A percentile compares a stretch with the other conserved stretches of the same genome.
These are phyloP conservation scores for Gleditsia sinensis DNA, from an alignment of 306 rosid genomes.

Conservation along the genomic window DNA sequence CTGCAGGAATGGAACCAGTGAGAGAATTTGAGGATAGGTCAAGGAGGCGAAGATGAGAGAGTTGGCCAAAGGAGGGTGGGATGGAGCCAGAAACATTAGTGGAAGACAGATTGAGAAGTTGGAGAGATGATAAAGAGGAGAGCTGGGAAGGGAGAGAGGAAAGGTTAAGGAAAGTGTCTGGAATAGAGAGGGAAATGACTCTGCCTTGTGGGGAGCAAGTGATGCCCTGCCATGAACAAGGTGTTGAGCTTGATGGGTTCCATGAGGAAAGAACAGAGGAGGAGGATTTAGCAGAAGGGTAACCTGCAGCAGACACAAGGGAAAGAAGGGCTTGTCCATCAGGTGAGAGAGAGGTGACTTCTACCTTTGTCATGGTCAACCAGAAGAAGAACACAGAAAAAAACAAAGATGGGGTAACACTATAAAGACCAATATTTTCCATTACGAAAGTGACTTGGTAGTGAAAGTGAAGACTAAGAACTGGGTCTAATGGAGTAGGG, in stretches of 20 bases:
- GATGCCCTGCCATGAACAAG: conserved; percentile 91
- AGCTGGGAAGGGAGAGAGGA: conserved; percentile 72
- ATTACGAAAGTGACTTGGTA: conserved; percentile 40
- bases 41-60: conserved; percentile 71
- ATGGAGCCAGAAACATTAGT: conserved; percentile 83
- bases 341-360: conserved; percentile 64
- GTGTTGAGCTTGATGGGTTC: conserved; percentile 78
- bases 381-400: conserved; percentile 42
- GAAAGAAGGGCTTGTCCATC: conserved; percentile 91
- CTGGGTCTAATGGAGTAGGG: conserved; percentile 22
- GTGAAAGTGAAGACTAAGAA: conserved; percentile 42
- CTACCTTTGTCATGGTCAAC: conserved; percentile 36
- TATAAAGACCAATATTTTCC: conserved; percentile 35
- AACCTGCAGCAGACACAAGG: conserved; percentile 54
- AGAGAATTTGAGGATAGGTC: conserved; percentile 90
- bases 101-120: conserved; percentile 92
- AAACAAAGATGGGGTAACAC: conserved; percentile 36
- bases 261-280: conserved; percentile 78
- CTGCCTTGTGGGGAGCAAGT: conserved; percentile 86
- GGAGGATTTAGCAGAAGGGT: conserved; percentile 46
- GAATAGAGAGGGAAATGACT: conserved; percentile 82
- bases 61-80: conserved; percentile 76
- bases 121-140: conserved; percentile 77
- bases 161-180: conserved; percentile 75
- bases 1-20: conserved; percentile 71